phyloP scores from a whole-genome alignment of 495 filamentous ascomycete genomes.

The Xeromyces bisporus region DNA sequence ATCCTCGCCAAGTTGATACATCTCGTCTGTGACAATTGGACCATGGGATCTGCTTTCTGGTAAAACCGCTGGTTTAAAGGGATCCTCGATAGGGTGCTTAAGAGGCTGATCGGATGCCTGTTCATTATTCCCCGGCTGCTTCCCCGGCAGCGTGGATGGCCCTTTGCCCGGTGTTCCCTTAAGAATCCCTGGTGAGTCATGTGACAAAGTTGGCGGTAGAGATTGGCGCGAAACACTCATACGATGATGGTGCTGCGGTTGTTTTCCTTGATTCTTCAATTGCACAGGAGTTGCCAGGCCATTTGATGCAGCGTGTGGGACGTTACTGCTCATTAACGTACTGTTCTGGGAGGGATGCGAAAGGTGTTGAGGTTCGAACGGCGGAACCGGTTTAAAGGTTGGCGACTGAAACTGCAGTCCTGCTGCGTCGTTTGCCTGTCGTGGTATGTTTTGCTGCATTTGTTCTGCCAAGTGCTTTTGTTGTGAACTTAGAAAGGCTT shows the following conservation, averaged over 20 bases:
- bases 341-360: conserved; percentile 22
- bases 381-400: conserved; percentile 14
- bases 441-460: conserved; percentile 35
- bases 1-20: conserved; percentile 44
- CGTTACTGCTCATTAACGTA: conserved; percentile 17
- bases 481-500: conserved; percentile 45
- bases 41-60: conserved; percentile 41
- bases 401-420: conserved; percentile 26
- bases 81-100: conserved; percentile 25
- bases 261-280: conserved; percentile 22
- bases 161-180: conserved; percentile 17
- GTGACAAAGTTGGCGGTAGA: conserved; percentile 17
- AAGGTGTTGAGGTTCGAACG: conserved; percentile 21
- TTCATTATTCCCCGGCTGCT: conserved; percentile 24
- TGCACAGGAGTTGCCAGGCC: conserved; percentile 27
- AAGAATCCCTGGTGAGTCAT: conserved; percentile 18
- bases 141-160: conserved; percentile 21
- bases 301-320: conserved; percentile 19
- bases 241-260: conserved; percentile 21
- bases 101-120: conserved; percentile 31
- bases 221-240: conserved; percentile 22
- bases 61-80: conserved; percentile 41
- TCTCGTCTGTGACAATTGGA: conserved; percentile 43
- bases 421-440: conserved; percentile 21
- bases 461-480: conserved; percentile 34